phyloP scores from a whole-genome alignment of 225 moss, liverwort and hornwort genomes.

The Lunularia cruciata region DNA sequence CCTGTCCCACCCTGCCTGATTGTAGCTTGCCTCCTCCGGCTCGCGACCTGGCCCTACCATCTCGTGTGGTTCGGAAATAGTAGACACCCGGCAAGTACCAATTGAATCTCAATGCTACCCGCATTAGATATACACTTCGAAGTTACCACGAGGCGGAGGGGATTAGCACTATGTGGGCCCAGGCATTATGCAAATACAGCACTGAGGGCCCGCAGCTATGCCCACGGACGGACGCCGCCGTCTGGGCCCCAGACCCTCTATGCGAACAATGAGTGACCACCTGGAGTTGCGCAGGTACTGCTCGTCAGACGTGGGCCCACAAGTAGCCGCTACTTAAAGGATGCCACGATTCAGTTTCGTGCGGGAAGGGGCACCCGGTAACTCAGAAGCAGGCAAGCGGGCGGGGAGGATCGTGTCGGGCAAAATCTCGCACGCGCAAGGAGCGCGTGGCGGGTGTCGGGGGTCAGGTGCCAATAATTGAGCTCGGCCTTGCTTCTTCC shows the following conservation, averaged over 20 bases:
- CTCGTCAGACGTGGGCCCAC: neutral
- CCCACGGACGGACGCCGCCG: conserved; percentile 14
- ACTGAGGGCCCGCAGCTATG: conserved; percentile 1
- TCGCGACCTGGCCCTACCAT: neutral
- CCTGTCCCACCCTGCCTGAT: neutral
- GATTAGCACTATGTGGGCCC: neutral
- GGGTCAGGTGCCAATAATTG: conserved; percentile 16
- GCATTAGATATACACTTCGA: neutral
- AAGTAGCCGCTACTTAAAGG: neutral
- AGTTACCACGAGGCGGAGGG: neutral
- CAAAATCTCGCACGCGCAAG: conserved; percentile 13
- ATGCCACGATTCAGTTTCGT: conserved; percentile 14
- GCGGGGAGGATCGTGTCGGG: conserved; percentile 14
- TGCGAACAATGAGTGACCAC: conserved; percentile 6
- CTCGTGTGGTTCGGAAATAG: neutral
- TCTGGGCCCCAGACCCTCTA: conserved; percentile 6
- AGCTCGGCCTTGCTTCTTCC: neutral
- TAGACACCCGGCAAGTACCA: neutral
- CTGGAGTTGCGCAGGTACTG: neutral
- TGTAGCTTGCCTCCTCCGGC: conserved; percentile 1
- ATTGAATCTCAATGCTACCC: neutral
- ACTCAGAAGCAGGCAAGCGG: neutral
- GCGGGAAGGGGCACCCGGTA: conserved; percentile 5
- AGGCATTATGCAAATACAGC: neutral
- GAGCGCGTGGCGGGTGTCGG: conserved; percentile 17